Evolutionary conservation across 352 stramenopile genomes (phyloP).

Genomic region (Nothophytophthora sp.): DNA sequence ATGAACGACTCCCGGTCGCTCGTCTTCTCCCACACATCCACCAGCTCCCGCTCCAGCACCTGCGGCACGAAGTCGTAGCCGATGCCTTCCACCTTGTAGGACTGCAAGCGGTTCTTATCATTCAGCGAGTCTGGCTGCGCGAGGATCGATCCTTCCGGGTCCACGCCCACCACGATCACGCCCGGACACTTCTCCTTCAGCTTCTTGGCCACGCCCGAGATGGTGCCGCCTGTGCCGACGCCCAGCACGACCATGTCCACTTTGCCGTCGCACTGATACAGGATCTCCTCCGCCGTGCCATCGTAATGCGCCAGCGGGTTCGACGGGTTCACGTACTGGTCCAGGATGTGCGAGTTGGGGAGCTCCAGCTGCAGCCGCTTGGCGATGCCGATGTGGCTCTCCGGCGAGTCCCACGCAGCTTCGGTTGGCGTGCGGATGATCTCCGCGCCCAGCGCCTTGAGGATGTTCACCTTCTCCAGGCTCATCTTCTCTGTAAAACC

Average conservation of each 20-base stretch:
- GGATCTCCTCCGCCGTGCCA: conserved; percentile 94
- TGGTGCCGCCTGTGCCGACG: conserved; percentile 95
- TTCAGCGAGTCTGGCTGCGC: conserved; percentile 91
- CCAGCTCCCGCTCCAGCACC: conserved; percentile 91
- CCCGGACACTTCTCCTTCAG: conserved; percentile 92
- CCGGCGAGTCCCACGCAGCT: conserved; percentile 94
- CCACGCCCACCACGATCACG: conserved; percentile 87
- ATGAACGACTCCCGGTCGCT: conserved; percentile 95
- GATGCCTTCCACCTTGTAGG: conserved; percentile 96
- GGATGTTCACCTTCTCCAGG: conserved; percentile 94
- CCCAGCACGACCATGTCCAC: conserved; percentile 95
- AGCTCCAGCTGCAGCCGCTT: conserved; percentile 91
- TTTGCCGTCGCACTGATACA: conserved; percentile 90
- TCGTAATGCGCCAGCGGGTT: conserved; percentile 97
- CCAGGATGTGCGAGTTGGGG: conserved; percentile 94
- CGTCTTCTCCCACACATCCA: conserved; percentile 96
- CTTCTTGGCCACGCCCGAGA: conserved; percentile 93
- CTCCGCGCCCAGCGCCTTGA: conserved; percentile 95
- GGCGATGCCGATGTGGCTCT: conserved; percentile 94
- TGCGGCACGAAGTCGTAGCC: conserved; percentile 97
- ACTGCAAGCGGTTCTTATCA: conserved; percentile 85
- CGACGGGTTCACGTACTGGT: conserved; percentile 96
- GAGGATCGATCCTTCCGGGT: conserved; percentile 93
- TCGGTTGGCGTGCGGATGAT: conserved; percentile 96
- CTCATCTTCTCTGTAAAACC: conserved; percentile 93